phyloP scores from a whole-genome alignment of 2,329 filamentous ascomycete genomes.

The Curvularia sp. region DNA sequence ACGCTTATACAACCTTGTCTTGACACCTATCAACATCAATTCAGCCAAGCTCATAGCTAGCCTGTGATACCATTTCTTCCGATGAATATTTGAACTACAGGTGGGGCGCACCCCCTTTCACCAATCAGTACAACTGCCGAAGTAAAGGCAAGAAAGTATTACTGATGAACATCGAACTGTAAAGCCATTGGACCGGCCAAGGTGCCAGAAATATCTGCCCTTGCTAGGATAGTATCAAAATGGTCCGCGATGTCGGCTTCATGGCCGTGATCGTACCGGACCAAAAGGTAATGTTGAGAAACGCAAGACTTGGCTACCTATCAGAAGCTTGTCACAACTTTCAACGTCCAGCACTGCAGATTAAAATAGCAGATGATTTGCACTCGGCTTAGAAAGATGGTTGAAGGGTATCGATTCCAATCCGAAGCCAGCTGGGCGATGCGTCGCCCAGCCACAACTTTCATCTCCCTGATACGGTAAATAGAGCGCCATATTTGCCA shows the following conservation, averaged over 20 bases:
- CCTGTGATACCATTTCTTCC: constrained; percentile 3
- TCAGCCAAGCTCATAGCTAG: background rate
- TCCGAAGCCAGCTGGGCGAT: background rate
- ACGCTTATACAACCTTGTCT: constrained; percentile 22
- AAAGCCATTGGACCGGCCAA: too few species aligned
- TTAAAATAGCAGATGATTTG: background rate
- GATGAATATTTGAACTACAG: background rate
- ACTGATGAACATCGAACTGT: constrained; percentile 12
- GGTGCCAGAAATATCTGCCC: too few species aligned
- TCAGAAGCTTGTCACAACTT: background rate
- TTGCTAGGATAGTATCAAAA: too few species aligned
- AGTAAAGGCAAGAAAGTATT: constrained; percentile 14
- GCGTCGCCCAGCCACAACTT: too few species aligned
- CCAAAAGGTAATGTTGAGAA: background rate
- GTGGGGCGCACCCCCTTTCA: constrained; percentile 14
- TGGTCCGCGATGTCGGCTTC: background rate
- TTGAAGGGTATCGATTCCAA: too few species aligned
- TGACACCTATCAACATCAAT: constrained; percentile 13
- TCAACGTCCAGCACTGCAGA: background rate
- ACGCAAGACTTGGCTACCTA: background rate
- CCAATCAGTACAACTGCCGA: constrained; percentile 18
- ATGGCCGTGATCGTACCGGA: background rate
- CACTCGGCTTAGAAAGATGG: background rate
- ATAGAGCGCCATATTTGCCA: too few species aligned
- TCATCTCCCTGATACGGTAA: too few species aligned